These are phyloP conservation scores for Calonectria fujianensis DNA, from an alignment of 2,329 filamentous ascomycete species.

Conservation along the genomic window DNA sequence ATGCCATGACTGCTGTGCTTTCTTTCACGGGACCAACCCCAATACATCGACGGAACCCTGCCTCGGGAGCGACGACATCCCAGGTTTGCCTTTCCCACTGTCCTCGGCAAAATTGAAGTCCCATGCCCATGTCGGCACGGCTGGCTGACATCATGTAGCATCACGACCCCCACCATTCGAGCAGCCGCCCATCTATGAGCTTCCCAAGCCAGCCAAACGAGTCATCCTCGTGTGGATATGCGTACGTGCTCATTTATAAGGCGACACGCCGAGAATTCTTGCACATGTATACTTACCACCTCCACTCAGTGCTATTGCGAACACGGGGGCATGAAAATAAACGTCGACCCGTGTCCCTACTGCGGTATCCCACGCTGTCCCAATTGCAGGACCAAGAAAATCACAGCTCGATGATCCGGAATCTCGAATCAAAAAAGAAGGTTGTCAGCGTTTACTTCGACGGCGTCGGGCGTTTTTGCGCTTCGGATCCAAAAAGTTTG, in stretches of 20 bases:
- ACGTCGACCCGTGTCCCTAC: constrained; percentile 44
- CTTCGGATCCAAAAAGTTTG: constrained; percentile 4
- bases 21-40: neutral
- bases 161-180: constrained; percentile 16
- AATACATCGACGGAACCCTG: neutral
- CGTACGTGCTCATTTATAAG: constrained; percentile 6
- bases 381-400: constrained; percentile 44
- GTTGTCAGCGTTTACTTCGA: neutral
- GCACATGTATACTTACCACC: constrained; percentile 35
- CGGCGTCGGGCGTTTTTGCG: constrained; percentile 25
- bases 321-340: constrained; percentile 47
- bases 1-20: neutral
- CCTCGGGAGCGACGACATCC: constrained; percentile 1
- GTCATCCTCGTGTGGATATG: constrained; percentile 19
- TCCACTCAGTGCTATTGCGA: constrained; percentile 41
- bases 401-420: constrained; percentile 29
- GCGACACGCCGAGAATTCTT: neutral
- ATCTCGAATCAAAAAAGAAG: constrained; percentile 3
- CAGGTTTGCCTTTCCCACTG: constrained; percentile 14
- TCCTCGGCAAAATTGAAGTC: neutral
- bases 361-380: constrained; percentile 42
- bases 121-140: constrained; percentile 2
- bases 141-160: constrained; percentile 12
- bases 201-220: constrained; percentile 6
- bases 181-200: constrained; percentile 7